Conservation (phyloP, 73 alveolate genomes). For the Stentor coeruleus region DNA sequence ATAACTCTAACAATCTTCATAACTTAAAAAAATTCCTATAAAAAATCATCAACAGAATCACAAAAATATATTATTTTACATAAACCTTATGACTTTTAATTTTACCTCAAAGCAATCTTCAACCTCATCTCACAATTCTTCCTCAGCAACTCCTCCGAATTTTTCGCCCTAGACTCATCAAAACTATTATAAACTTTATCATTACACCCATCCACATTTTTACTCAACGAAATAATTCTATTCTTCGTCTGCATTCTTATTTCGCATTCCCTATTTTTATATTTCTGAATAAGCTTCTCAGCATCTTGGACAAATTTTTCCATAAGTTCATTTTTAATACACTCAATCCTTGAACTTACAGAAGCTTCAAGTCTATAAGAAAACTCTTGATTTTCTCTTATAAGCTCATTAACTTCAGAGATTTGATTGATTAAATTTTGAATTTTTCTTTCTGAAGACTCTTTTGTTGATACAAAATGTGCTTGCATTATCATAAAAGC, state of each 20-base stretch:
- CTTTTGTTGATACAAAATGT: neutral
- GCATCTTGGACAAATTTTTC: neutral
- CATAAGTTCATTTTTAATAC: neutral
- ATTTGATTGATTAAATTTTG: neutral
- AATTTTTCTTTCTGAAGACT: neutral
- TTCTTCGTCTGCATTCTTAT: neutral
- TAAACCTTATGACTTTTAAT: no score
- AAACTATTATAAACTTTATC: neutral
- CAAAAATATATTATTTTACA: no score
- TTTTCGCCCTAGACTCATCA: neutral
- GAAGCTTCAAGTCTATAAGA: neutral
- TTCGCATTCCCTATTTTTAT: neutral
- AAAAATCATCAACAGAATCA: no score
- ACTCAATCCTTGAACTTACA: neutral
- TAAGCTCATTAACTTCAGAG: neutral
- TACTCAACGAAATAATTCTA: neutral
- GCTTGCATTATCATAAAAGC: neutral
- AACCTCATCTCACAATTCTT: slow-evolving; percentile 3
- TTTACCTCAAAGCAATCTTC: neutral
- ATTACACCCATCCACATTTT: neutral
- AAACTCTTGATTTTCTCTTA: neutral
- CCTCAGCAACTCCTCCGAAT: slow-evolving; percentile 10
- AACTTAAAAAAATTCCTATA: no score
- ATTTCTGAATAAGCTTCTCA: neutral
- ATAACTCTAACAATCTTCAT: no score